Percentiles rank a stretch among this genome's conserved stretches.
These are phyloP conservation scores for Tolypocladium capitatum DNA, from an alignment of 2,329 filamentous ascomycete species.

Conservation along the genomic window DNA sequence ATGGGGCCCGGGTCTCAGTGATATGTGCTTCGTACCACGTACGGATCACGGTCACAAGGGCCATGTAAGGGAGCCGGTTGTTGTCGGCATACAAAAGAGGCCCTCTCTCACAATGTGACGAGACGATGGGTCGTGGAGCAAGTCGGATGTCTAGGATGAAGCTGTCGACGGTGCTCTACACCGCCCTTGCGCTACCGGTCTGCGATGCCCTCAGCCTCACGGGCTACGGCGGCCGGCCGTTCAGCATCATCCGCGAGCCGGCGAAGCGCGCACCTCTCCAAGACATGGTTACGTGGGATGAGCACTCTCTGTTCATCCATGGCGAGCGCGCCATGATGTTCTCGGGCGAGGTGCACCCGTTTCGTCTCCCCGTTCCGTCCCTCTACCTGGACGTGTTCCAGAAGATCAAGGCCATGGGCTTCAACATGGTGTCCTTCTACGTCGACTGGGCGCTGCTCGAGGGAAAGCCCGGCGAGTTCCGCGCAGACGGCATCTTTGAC, in stretches of 20 bases:
- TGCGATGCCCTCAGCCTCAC: slow-evolving; percentile 7
- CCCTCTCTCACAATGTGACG: background rate
- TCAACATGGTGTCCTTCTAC: slow-evolving; percentile 70
- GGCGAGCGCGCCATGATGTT: slow-evolving; percentile 61
- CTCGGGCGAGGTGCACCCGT: slow-evolving; percentile 63
- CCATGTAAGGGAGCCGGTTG: background rate
- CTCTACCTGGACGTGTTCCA: slow-evolving; percentile 61
- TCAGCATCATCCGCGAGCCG: slow-evolving; percentile 9
- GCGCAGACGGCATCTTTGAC: slow-evolving; percentile 58
- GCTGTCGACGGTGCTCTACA: slow-evolving; percentile 4
- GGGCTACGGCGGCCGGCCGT: slow-evolving; percentile 7
- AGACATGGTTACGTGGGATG: slow-evolving; percentile 52
- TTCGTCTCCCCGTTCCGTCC: slow-evolving; percentile 31
- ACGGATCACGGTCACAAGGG: background rate
- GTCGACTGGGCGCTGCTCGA: slow-evolving; percentile 68
- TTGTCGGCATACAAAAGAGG: background rate
- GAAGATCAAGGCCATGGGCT: slow-evolving; percentile 70
- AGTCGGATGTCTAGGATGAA: slow-evolving; percentile 10
- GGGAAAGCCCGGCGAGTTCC: slow-evolving; percentile 56
- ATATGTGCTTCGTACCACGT: too few species aligned
- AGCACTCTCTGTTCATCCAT: slow-evolving; percentile 55
- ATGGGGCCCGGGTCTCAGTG: background rate
- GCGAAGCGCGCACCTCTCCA: slow-evolving; percentile 16
- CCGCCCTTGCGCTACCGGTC: slow-evolving; percentile 5
- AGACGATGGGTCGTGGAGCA: too few species aligned